phyloP scores from a whole-genome alignment of 352 stramenopile genomes.

The Saprolegnia diclina region DNA sequence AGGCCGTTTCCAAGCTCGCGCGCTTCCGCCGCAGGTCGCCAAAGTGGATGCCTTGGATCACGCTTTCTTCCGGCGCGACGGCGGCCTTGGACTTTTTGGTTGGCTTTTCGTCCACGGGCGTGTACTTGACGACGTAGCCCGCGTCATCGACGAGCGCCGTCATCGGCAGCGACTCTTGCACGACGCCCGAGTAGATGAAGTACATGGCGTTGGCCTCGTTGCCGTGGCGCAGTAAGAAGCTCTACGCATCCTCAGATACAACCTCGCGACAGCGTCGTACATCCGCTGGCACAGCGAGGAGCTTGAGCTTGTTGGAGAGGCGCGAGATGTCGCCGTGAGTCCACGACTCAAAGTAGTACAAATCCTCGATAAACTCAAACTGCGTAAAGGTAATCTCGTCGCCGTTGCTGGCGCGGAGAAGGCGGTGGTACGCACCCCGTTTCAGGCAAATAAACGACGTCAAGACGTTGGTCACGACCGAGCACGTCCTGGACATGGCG shows the following conservation, averaged over 20 bases:
- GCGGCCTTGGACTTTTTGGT: slow-evolving; percentile 27
- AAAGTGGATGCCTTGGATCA: slow-evolving; percentile 24
- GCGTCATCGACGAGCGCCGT: slow-evolving; percentile 61
- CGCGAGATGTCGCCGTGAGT: slow-evolving; percentile 63
- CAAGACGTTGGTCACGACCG: slow-evolving; percentile 56
- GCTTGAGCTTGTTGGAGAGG: slow-evolving; percentile 57
- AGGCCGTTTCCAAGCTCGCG: slow-evolving; percentile 58
- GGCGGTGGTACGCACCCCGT: slow-evolving; percentile 67
- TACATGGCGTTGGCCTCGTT: slow-evolving; percentile 65
- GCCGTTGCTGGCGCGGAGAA: slow-evolving; percentile 77
- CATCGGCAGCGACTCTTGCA: slow-evolving; percentile 70
- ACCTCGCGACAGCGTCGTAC: neutral
- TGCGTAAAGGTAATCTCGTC: slow-evolving; percentile 74
- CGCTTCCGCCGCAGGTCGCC: slow-evolving; percentile 38
- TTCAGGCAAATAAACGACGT: slow-evolving; percentile 86
- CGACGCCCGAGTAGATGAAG: slow-evolving; percentile 73
- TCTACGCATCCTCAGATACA: slow-evolving; percentile 22
- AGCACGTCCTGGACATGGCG: slow-evolving; percentile 38
- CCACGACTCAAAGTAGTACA: slow-evolving; percentile 76
- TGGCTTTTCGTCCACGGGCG: slow-evolving; percentile 38
- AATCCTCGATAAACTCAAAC: slow-evolving; percentile 74
- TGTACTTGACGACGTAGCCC: slow-evolving; percentile 49
- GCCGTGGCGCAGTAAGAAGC: slow-evolving; percentile 59
- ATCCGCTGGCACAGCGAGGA: slow-evolving; percentile 58
- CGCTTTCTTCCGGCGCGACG: slow-evolving; percentile 28